Evolutionary conservation across 169 alveolate genomes (phyloP).

Genomic region (Plasmodium malariae): DNA sequence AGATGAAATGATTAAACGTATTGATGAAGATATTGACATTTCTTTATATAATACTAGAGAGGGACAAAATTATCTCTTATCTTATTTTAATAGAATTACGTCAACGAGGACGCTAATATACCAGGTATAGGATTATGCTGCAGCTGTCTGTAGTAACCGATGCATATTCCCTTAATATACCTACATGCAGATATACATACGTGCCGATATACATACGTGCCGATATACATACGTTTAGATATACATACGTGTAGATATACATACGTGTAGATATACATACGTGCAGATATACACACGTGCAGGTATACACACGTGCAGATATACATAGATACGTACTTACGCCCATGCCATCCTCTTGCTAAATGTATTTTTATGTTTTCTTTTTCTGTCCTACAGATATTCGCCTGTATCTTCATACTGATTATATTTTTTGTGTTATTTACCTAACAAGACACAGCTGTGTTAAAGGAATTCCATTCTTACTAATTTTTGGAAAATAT

Average conservation of each 20-base stretch:
- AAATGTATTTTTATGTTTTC: neutral
- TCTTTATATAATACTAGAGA: slow-evolving; percentile 80
- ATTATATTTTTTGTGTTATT: slow-evolving; percentile 61
- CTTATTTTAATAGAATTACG: slow-evolving; percentile 30
- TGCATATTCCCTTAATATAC: neutral
- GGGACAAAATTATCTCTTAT: slow-evolving; percentile 71
- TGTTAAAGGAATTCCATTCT: neutral
- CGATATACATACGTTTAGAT: too few relatives aligned
- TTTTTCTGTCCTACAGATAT: slow-evolving; percentile 11
- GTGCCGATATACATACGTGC: too few relatives aligned
- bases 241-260: too few relatives aligned
- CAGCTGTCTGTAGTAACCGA: neutral
- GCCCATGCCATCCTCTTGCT: neutral
- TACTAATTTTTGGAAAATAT: too few relatives aligned
- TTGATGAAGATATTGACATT: slow-evolving; percentile 83
- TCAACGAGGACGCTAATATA: slow-evolving; percentile 48
- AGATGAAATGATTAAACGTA: slow-evolving; percentile 86
- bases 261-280: too few relatives aligned
- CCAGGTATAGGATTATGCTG: slow-evolving; percentile 23
- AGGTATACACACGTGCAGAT: neutral
- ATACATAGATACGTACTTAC: too few relatives aligned
- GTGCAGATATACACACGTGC: too few relatives aligned
- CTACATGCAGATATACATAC: too few relatives aligned
- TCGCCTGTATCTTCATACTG: slow-evolving; percentile 51
- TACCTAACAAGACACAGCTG: neutral